phyloP scores from a whole-genome alignment of 2,329 filamentous ascomycete genomes.

The Arthrobotrys entomopaga region DNA sequence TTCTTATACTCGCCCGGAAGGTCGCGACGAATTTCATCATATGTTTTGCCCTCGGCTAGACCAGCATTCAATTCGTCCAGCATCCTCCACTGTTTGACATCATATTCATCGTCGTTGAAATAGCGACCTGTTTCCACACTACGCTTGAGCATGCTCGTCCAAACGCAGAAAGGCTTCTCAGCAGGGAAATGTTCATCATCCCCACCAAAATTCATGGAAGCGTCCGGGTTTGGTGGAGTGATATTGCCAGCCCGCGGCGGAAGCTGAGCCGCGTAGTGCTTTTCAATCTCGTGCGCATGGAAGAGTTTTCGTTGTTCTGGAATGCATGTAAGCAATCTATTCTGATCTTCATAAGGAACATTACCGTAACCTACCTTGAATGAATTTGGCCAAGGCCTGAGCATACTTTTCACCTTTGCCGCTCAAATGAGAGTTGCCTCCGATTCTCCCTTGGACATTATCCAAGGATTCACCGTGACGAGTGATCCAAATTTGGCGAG shows the following conservation, averaged over 20 bases:
- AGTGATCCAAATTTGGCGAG: constrained; percentile 97
- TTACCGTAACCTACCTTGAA: constrained; percentile 62
- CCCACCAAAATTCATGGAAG: constrained; percentile 46
- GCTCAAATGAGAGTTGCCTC: constrained; percentile 86
- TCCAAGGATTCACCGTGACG: constrained; percentile 87
- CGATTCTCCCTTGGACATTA: constrained; percentile 86
- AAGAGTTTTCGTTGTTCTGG: constrained; percentile 58
- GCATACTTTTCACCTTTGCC: constrained; percentile 83
- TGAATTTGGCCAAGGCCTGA: constrained; percentile 81
- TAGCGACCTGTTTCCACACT: constrained; percentile 87
- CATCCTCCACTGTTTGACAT: constrained; percentile 98
- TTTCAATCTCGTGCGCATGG: constrained; percentile 58
- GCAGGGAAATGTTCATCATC: constrained; percentile 68
- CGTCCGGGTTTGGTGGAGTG: constrained; percentile 85
- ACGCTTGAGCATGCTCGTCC: constrained; percentile 96
- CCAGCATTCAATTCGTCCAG: constrained; percentile 95
- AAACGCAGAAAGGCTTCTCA: constrained; percentile 94
- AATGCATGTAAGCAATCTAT: constrained; percentile 9
- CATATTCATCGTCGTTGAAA: constrained; percentile 95
- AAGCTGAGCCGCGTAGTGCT: constrained; percentile 68
- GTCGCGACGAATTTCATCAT: constrained; percentile 83
- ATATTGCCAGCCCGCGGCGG: constrained; percentile 91
- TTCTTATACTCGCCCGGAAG: constrained; percentile 83
- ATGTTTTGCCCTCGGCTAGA: constrained; percentile 92
- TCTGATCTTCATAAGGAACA: not conserved